Evolutionary conservation across 768 basidiomycete genomes (phyloP).

Genomic region (Amanita phalloides): DNA sequence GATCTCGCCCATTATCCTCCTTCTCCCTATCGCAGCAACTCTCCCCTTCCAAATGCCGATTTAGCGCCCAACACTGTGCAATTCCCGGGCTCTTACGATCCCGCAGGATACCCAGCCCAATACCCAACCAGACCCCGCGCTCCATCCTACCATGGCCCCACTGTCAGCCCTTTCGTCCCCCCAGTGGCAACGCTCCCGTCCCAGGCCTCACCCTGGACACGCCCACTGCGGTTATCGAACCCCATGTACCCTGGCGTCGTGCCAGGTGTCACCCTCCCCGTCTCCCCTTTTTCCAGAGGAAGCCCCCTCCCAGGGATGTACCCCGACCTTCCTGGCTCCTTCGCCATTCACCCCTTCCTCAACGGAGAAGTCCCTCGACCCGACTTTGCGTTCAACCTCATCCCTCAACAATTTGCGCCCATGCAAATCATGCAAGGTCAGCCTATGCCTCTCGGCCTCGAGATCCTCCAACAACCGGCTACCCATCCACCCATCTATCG

Average conservation of each 20-base stretch:
- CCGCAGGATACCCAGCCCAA: background rate
- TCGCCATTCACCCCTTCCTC: conserved; percentile 4
- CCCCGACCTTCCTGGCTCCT: background rate
- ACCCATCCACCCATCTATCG: conserved; percentile 2
- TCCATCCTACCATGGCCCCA: conserved; percentile 5
- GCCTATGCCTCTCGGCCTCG: background rate
- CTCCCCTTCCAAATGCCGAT: background rate
- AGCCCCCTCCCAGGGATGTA: background rate
- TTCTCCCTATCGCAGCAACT: conserved; percentile 3
- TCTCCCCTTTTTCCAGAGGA: background rate
- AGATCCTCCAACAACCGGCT: background rate
- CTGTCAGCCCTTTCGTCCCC: background rate
- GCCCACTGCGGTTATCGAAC: conserved; percentile 1
- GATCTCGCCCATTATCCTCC: conserved; percentile 2
- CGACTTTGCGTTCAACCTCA: conserved; percentile 3
- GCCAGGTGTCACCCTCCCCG: background rate
- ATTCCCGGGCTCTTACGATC: conserved; percentile 3
- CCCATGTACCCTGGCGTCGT: conserved; percentile 1
- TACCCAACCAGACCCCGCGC: conserved; percentile 1
- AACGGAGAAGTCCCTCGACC: background rate
- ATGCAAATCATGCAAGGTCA: background rate
- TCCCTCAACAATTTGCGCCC: background rate
- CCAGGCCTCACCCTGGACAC: background rate
- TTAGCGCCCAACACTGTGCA: background rate
- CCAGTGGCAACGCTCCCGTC: background rate